Evolutionary conservation across 179 eudicot species (phyloP).

Genomic region (Actinidia polygama): DNA sequence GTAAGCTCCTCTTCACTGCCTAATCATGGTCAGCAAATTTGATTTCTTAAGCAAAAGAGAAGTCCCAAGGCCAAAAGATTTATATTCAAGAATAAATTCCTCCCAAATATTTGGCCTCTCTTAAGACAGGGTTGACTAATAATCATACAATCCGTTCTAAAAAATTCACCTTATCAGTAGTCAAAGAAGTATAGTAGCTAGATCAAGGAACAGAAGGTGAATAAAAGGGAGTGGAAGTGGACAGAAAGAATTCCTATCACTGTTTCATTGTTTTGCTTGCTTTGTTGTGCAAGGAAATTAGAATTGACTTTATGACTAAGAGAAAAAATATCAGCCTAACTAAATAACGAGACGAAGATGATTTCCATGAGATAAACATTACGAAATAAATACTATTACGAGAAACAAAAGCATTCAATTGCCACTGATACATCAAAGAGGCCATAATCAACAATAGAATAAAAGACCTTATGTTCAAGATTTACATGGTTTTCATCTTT

Average conservation of each 20-base stretch:
- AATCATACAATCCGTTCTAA: background rate
- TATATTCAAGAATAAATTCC: background rate
- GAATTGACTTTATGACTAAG: background rate
- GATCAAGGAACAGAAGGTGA: background rate
- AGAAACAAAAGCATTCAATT: no score
- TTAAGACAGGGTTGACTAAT: background rate
- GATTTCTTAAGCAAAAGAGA: background rate
- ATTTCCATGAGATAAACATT: background rate
- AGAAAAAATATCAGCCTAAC: background rate
- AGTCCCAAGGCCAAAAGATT: background rate
- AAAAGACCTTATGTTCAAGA: no score
- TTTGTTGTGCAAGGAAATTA: background rate
- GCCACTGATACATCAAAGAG: no score
- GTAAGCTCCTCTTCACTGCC: constrained; percentile 40
- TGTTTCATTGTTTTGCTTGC: background rate
- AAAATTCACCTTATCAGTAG: background rate
- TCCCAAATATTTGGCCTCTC: background rate
- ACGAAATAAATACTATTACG: background rate
- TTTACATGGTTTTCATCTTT: no score
- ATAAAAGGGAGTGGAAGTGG: background rate
- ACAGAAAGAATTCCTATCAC: background rate
- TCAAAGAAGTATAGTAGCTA: background rate
- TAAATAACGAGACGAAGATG: background rate
- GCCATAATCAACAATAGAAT: no score
- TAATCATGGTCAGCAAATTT: constrained; percentile 18